phyloP scores from a whole-genome alignment of 331 rosid species.

The Saraca asoca region DNA sequence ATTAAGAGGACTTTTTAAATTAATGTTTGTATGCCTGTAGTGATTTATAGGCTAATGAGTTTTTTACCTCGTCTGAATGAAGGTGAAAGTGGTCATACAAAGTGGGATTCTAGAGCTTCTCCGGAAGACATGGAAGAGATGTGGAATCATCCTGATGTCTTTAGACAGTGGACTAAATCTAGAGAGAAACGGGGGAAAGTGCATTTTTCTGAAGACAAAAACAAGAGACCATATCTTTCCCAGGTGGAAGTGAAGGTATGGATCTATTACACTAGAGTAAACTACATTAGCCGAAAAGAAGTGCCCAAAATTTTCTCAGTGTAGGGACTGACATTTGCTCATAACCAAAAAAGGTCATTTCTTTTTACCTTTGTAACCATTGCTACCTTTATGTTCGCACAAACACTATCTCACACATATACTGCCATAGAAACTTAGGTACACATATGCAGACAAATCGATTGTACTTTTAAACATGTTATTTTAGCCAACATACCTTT shows the following conservation, averaged over 20 bases:
- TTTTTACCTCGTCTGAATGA: constrained; percentile 28
- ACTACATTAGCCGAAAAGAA: background rate
- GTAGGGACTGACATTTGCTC: background rate
- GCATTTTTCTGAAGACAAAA: constrained; percentile 60
- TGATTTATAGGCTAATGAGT: constrained; percentile 15
- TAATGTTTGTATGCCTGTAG: background rate
- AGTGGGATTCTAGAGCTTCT: constrained; percentile 70
- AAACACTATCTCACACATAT: no score
- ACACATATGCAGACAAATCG: no score
- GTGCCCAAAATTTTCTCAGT: background rate
- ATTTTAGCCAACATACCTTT: no score
- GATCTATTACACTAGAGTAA: background rate
- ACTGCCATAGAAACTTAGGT: no score
- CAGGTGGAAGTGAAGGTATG: constrained; percentile 78
- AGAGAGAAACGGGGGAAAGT: constrained; percentile 65
- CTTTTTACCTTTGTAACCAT: no score
- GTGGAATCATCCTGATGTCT: constrained; percentile 79
- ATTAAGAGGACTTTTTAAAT: constrained; percentile 6
- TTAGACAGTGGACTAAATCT: constrained; percentile 63
- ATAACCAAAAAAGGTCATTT: background rate
- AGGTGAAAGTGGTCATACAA: constrained; percentile 42
- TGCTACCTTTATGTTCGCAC: no score
- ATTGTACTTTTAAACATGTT: no score
- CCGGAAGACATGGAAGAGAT: constrained; percentile 79
- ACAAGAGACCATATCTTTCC: constrained; percentile 67